Conservation (phyloP, 2,329 filamentous ascomycete genomes). For the Fusarium fracticaudum region DNA sequence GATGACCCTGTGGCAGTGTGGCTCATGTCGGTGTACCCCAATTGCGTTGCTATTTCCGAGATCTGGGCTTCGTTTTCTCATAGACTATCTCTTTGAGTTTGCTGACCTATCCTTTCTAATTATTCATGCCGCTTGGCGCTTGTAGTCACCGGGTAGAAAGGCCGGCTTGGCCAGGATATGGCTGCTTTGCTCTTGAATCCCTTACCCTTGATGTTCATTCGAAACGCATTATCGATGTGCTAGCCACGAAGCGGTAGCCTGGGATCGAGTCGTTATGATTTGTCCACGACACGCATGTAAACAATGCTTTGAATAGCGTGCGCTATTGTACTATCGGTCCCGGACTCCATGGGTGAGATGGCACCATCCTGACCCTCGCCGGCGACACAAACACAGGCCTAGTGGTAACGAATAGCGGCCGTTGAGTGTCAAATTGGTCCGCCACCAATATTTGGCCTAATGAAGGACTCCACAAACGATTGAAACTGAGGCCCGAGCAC, state of each 20-base stretch:
- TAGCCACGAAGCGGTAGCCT: slow-evolving; percentile 20
- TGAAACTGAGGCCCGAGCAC: not conserved
- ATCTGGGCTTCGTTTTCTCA: not conserved
- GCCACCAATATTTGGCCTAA: not conserved
- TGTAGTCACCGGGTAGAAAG: slow-evolving; percentile 10
- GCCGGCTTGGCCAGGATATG: slow-evolving; percentile 19
- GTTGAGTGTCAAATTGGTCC: slow-evolving; percentile 17
- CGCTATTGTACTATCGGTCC: not conserved
- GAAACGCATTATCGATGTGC: slow-evolving; percentile 6
- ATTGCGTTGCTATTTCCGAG: not conserved
- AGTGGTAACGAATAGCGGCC: slow-evolving; percentile 22
- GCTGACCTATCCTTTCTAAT: slow-evolving; percentile 3
- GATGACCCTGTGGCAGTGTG: not conserved
- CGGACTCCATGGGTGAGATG: not conserved
- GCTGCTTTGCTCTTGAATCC: not conserved
- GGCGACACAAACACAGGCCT: not conserved
- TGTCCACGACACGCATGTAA: slow-evolving; percentile 1
- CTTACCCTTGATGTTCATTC: not conserved
- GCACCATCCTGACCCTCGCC: not conserved
- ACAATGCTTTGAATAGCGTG: not conserved
- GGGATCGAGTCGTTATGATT: slow-evolving; percentile 14
- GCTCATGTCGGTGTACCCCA: slow-evolving; percentile 10
- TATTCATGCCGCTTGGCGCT: slow-evolving; percentile 14
- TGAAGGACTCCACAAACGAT: not conserved
- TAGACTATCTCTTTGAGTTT: not conserved